A percentile compares a stretch with the other conserved stretches of the same genome.
These are phyloP conservation scores for Agaricus subrufescens DNA, from an alignment of 768 basidiomycete species.

Conservation along the genomic window DNA sequence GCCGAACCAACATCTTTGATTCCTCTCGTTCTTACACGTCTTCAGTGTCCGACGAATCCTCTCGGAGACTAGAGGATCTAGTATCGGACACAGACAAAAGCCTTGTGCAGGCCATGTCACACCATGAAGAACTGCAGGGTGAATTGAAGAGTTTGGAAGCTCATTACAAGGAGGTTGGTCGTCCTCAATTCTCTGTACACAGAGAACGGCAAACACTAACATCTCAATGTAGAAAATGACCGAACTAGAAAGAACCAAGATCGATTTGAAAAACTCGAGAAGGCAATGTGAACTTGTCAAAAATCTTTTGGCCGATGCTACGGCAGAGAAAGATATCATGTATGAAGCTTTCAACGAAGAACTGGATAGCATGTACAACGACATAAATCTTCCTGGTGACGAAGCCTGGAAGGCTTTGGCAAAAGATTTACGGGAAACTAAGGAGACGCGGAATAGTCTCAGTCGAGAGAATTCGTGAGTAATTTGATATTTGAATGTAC, in stretches of 20 bases:
- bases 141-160: constrained; percentile 45
- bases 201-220: background rate
- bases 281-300: constrained; percentile 80
- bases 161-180: constrained; percentile 56
- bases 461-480: constrained; percentile 79
- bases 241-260: constrained; percentile 59
- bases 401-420: constrained; percentile 83
- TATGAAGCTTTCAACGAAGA: constrained; percentile 96
- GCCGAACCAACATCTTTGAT: constrained; percentile 34
- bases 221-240: constrained; percentile 38
- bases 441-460: constrained; percentile 70
- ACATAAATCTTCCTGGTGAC: constrained; percentile 73
- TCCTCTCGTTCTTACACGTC: constrained; percentile 20
- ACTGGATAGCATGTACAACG: constrained; percentile 86
- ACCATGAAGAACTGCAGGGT: constrained; percentile 50
- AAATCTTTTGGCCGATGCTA: constrained; percentile 69
- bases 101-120: constrained; percentile 45
- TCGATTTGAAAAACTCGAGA: constrained; percentile 64
- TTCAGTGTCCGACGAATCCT: constrained; percentile 28
- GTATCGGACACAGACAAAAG: constrained; percentile 54
- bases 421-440: constrained; percentile 66
- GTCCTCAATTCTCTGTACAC: background rate
- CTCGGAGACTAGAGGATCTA: constrained; percentile 47
- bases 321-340: constrained; percentile 88
- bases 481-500: background rate